Evolutionary conservation across 768 basidiomycete species (phyloP), one percentile per base, ranked within the genome.

Genomic region (Lyophyllum decastes): DNA sequence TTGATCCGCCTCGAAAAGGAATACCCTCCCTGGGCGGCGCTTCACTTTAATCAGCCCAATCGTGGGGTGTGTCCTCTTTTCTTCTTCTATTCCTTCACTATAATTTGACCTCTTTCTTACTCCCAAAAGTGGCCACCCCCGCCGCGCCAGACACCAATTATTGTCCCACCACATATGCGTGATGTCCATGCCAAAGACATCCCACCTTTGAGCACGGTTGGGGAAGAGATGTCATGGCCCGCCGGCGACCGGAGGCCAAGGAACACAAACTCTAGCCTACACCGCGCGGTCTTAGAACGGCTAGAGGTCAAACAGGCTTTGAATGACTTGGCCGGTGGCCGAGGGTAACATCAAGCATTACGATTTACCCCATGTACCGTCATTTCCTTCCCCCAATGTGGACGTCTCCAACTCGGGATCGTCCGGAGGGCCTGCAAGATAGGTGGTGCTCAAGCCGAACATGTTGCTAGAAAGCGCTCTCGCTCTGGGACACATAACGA

Each of bases 41-140:
- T 93, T n/a, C 91, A 93, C 66, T 93, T 93, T 68, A 92, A 89
- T 55, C 91, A 94, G 66, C 92, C 92, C 2, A 81, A 85, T 64
- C 84, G 92, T 56, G 89, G 86, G 25, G 92, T 93, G 89, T 80
- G 19, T 16, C 4, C 54, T 17, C 34, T 55, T 48, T 35, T 41
- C 40, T 46, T 12, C 52, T 54, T 27, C 52, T 53, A 30, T 38
- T 12, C 14, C 35, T 38, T 16, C 35, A n/a, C n/a, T n/a, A n/a
- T n/a, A 4, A 38, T 4, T 33, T 33, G 8, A 17, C 33, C 8
- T n/a, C 35, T 48, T 33, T 0, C 21, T 24, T 38, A 6, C 26
- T 27, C 33, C 16, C 47, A 22, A 21, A 60, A 93, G 91, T 93
- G 92, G 92, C 91, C 92, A 0, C 87, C 90, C 7, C 90, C 91